Evolutionary conservation across 257 asterid species (phyloP).

Genomic region (Plantago elongata): DNA sequence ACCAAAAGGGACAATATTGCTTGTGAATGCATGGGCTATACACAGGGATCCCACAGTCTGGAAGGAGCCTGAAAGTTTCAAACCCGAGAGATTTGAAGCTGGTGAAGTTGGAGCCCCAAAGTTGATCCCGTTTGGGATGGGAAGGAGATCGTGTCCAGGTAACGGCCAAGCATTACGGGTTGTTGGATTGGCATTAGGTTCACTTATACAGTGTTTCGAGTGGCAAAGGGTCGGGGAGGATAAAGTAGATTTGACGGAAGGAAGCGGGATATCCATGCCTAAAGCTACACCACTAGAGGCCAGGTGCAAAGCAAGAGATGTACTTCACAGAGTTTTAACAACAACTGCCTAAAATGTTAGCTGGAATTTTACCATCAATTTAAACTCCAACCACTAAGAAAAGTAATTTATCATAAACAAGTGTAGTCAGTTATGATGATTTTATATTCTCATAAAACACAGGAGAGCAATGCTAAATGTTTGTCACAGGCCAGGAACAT

Average conservation of each 20-base stretch:
- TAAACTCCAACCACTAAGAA: neutral
- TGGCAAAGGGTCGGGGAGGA: conserved; percentile 16
- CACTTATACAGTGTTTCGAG: conserved; percentile 21
- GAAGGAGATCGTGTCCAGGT: conserved; percentile 28
- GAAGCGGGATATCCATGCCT: conserved; percentile 21
- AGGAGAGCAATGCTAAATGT: neutral
- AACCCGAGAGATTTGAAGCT: conserved; percentile 26
- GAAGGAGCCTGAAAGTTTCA: conserved; percentile 19
- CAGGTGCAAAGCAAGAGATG: conserved; percentile 28
- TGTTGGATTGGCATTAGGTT: conserved; percentile 15
- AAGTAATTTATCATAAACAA: too few species aligned
- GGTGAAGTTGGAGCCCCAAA: conserved; percentile 6
- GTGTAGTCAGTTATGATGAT: neutral
- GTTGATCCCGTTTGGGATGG: conserved; percentile 26
- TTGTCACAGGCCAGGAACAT: neutral
- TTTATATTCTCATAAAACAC: neutral
- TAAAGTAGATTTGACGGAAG: conserved; percentile 12
- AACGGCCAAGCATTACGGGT: conserved; percentile 18
- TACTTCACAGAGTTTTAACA: neutral
- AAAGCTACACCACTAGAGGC: conserved; percentile 18
- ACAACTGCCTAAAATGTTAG: neutral
- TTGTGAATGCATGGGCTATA: conserved; percentile 24
- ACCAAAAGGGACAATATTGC: conserved; percentile 20
- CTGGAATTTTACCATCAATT: neutral
- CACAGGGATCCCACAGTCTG: conserved; percentile 24